These are phyloP conservation scores for Oxytropis ochrocephala DNA, from an alignment of 306 rosid genomes.

Conservation along the genomic window DNA sequence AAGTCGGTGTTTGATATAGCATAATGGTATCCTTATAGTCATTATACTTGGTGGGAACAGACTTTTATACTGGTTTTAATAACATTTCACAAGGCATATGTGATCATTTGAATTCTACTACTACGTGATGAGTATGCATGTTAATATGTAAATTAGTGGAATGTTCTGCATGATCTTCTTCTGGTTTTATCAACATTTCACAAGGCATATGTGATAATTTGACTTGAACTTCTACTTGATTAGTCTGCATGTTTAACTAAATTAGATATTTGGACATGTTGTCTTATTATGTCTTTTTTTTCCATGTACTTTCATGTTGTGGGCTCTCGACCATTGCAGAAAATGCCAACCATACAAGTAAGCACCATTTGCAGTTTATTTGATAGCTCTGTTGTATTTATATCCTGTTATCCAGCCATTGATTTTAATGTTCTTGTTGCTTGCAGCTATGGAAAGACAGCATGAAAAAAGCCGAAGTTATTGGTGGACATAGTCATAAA, in stretches of 20 bases:
- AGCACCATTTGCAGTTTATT: conserved; percentile 9
- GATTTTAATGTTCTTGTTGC: background rate
- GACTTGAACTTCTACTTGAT: background rate
- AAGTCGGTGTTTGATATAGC: background rate
- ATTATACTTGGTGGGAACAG: background rate
- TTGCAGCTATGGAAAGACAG: conserved; percentile 81
- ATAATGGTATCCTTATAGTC: background rate
- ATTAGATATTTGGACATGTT: background rate
- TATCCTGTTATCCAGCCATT: background rate
- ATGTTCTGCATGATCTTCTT: background rate
- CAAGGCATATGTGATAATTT: background rate
- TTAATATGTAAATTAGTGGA: too few relatives aligned
- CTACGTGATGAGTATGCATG: too few relatives aligned
- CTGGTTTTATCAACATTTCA: background rate
- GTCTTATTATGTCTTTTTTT: conserved; percentile 8
- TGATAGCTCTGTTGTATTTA: background rate
- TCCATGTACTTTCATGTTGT: conserved; percentile 23
- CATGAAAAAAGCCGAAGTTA: conserved; percentile 67
- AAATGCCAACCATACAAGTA: conserved; percentile 97
- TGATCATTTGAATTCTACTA: too few relatives aligned
- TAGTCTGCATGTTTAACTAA: conserved; percentile 15
- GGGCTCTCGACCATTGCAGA: conserved; percentile 46
- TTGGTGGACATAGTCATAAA: conserved; percentile 52
- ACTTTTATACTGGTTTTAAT: background rate
- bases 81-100: too few relatives aligned